These are phyloP conservation scores for Vishniacozyma victoriae DNA, from an alignment of 768 basidiomycete species.

Conservation along the genomic window DNA sequence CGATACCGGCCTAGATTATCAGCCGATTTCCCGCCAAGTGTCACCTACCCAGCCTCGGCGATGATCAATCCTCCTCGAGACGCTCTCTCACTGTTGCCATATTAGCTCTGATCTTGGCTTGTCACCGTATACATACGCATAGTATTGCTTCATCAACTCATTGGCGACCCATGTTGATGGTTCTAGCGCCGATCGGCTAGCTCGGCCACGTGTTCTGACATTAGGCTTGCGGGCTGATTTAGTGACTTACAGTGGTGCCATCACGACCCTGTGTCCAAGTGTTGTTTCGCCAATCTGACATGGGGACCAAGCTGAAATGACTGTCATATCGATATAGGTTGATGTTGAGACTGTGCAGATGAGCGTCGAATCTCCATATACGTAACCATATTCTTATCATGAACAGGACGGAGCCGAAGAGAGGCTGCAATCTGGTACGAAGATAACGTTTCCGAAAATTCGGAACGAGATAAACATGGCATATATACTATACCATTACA, in stretches of 20 bases:
- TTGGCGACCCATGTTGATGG: slow-evolving; percentile 11
- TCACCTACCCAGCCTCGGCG: slow-evolving; percentile 26
- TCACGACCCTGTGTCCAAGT: slow-evolving; percentile 11
- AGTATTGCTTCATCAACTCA: slow-evolving; percentile 18
- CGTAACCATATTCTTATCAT: no score
- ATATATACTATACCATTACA: no score
- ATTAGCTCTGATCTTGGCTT: neutral
- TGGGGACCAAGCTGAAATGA: slow-evolving; percentile 8
- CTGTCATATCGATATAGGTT: neutral
- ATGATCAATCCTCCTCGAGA: slow-evolving; percentile 44
- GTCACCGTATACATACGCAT: slow-evolving; percentile 3
- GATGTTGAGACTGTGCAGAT: no score
- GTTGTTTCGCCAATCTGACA: slow-evolving; percentile 9
- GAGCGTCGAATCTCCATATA: no score
- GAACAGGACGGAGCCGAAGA: no score
- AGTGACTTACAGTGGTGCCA: slow-evolving; percentile 16
- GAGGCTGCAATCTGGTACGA: no score
- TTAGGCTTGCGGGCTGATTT: neutral
- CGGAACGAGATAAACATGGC: no score
- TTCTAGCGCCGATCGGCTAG: neutral
- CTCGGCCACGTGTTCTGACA: slow-evolving; percentile 12
- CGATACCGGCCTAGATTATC: slow-evolving; percentile 14
- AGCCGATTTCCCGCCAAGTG: neutral
- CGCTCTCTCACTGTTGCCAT: slow-evolving; percentile 31
- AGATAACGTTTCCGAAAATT: no score